These are phyloP conservation scores for Microbotryum lychnidis-dioicae DNA, from an alignment of 1,284 basidiomycete species.

Conservation along the genomic window DNA sequence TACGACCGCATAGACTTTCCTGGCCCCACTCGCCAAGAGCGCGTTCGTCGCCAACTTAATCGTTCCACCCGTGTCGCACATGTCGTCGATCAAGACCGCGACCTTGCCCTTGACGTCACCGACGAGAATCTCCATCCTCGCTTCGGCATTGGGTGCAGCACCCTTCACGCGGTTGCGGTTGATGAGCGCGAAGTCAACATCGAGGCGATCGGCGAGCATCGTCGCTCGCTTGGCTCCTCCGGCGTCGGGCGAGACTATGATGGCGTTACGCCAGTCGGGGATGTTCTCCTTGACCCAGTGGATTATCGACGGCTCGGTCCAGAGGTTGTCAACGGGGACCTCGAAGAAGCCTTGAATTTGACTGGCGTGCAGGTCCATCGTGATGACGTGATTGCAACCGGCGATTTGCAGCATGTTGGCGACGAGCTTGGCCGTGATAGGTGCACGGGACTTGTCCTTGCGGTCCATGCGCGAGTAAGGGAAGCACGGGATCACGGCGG, in stretches of 20 bases:
- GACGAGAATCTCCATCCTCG: conserved; percentile 83
- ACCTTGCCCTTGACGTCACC: conserved; percentile 93
- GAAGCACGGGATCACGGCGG: conserved; percentile 95
- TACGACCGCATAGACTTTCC: conserved; percentile 77
- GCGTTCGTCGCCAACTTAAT: conserved; percentile 76
- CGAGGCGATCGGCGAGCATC: conserved; percentile 88
- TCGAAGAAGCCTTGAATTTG: conserved; percentile 99
- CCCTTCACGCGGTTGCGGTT: conserved; percentile 67
- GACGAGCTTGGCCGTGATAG: conserved; percentile 96
- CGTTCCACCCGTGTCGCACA: conserved; percentile 93
- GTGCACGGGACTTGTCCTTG: conserved; percentile 93
- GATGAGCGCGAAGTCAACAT: conserved; percentile 93
- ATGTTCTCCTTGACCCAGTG: conserved; percentile 72
- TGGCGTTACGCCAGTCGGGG: conserved; percentile 74
- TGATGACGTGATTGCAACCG: conserved; percentile 97
- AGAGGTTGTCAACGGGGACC: conserved; percentile 96
- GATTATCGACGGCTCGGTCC: conserved; percentile 41
- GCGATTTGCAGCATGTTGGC: conserved; percentile 96
- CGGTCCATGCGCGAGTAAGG: conserved; percentile 90
- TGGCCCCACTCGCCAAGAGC: conserved; percentile 79
- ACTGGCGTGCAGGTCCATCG: conserved; percentile 95
- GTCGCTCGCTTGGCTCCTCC: conserved; percentile 96
- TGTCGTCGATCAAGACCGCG: conserved; percentile 93
- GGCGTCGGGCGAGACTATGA: conserved; percentile 94
- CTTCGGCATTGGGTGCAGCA: conserved; percentile 43